A percentile compares a stretch with the other conserved stretches of the same genome.
Conservation (phyloP, 2,329 filamentous ascomycete species). For the Alternaria solani region DNA sequence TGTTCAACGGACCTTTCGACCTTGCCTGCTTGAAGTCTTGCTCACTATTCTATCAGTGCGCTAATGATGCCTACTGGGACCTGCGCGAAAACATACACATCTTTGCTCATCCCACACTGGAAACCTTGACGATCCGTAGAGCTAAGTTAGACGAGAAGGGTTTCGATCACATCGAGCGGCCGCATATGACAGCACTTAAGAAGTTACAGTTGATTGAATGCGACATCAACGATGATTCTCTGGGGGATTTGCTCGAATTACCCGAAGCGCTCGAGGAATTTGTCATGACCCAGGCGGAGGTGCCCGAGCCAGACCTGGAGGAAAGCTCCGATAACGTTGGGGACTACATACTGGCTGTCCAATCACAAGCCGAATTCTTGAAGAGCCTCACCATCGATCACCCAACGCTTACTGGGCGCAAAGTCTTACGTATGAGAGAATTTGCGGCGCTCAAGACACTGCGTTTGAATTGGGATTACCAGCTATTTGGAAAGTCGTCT, state of each 20-base stretch:
- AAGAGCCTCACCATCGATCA: conserved; percentile 43
- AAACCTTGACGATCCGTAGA: conserved; percentile 38
- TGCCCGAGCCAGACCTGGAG: conserved; percentile 42
- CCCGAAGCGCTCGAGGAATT: conserved; percentile 44
- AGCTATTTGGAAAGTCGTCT: conserved; percentile 43
- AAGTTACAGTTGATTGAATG: conserved; percentile 42
- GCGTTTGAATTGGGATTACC: conserved; percentile 44
- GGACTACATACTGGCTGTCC: conserved; percentile 42
- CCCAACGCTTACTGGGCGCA: conserved; percentile 38
- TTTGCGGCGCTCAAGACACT: conserved; percentile 36
- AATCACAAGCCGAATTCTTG: conserved; percentile 39
- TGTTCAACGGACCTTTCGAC: conserved; percentile 47
- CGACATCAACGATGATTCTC: conserved; percentile 45
- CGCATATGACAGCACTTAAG: conserved; percentile 40
- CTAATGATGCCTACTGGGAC: conserved; percentile 45
- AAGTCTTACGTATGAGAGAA: conserved; percentile 39
- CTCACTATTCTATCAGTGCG: conserved; percentile 43
- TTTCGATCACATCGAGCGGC: conserved; percentile 42
- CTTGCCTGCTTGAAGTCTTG: conserved; percentile 43
- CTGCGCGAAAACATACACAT: conserved; percentile 47
- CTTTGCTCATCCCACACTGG: conserved; percentile 43
- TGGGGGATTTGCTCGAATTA: conserved; percentile 42
- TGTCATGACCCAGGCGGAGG: conserved; percentile 42
- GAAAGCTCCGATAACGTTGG: conserved; percentile 44
- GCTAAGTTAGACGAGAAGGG: conserved; percentile 43